These are phyloP conservation scores for Neurospora discreta DNA, from an alignment of 495 filamentous ascomycete genomes.

Conservation along the genomic window DNA sequence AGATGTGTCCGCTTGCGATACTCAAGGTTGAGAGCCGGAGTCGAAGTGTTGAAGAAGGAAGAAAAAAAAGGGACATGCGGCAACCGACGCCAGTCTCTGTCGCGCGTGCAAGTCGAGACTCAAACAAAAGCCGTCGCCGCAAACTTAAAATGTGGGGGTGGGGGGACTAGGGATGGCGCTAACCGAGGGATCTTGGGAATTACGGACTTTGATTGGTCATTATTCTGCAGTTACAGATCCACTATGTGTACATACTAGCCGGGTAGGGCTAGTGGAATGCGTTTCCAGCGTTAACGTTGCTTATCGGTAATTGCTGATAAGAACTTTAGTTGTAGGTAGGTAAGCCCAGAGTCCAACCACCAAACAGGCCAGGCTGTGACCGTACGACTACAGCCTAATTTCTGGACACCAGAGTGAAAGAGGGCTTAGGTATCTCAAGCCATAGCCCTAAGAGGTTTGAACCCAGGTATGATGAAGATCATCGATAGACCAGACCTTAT, in stretches of 20 bases:
- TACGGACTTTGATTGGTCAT: neutral
- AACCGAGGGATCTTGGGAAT: neutral
- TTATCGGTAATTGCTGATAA: neutral
- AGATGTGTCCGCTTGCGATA: slow-evolving; percentile 1
- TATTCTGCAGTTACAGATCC: neutral
- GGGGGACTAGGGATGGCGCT: neutral
- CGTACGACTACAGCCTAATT: too few relatives aligned
- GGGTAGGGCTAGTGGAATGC: neutral
- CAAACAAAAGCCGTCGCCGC: slow-evolving; percentile 5
- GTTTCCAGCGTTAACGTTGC: neutral
- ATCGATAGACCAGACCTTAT: too few relatives aligned
- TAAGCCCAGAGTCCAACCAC: neutral
- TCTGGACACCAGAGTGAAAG: neutral
- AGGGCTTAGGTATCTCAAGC: neutral
- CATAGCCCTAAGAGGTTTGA: neutral
- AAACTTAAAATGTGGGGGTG: slow-evolving; percentile 12
- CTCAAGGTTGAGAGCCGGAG: slow-evolving; percentile 3
- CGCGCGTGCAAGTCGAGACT: slow-evolving; percentile 6
- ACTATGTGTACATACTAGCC: neutral
- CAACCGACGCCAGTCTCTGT: slow-evolving; percentile 1
- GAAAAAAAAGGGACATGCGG: slow-evolving; percentile 4
- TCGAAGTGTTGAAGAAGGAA: slow-evolving; percentile 4
- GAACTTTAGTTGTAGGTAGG: neutral
- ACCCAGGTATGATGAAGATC: neutral
- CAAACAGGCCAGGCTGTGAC: neutral